Conservation (phyloP, 257 asterid genomes). For the Paulownia fortunei region DNA sequence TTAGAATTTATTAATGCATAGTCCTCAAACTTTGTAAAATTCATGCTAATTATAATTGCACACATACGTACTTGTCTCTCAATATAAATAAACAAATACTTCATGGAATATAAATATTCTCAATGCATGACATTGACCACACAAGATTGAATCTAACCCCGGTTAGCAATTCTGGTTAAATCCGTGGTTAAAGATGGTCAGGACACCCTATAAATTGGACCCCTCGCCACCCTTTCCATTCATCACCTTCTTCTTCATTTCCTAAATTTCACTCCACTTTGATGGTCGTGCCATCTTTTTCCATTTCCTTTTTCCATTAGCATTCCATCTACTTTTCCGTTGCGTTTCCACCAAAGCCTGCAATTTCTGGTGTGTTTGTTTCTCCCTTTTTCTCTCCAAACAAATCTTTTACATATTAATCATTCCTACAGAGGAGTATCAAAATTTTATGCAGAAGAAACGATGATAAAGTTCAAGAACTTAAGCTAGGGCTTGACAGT, state of each 20-base stretch:
- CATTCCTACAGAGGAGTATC: too few relatives aligned
- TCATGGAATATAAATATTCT: neutral
- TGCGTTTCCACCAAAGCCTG: neutral
- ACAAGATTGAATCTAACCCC: conserved; percentile 24
- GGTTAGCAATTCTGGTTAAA: conserved; percentile 12
- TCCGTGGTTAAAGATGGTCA: conserved; percentile 16
- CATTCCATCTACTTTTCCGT: neutral
- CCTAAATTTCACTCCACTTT: neutral
- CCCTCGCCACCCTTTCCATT: neutral
- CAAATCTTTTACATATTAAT: too few relatives aligned
- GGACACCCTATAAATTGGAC: conserved; percentile 36
- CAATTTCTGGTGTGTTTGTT: neutral
- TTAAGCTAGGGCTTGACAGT: too few relatives aligned
- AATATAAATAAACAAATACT: too few relatives aligned
- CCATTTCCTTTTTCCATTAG: neutral
- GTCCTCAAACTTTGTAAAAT: too few relatives aligned
- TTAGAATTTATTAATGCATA: too few relatives aligned
- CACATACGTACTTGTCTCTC: too few relatives aligned
- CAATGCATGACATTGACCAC: neutral
- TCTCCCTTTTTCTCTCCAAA: neutral
- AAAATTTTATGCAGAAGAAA: neutral
- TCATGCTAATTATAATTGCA: too few relatives aligned
- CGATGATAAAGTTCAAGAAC: too few relatives aligned
- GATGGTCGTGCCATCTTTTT: conserved; percentile 24
- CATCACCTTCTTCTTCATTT: conserved; percentile 28